Conservation (phyloP, 495 filamentous ascomycete genomes). For the Amniculicola lignicola region DNA sequence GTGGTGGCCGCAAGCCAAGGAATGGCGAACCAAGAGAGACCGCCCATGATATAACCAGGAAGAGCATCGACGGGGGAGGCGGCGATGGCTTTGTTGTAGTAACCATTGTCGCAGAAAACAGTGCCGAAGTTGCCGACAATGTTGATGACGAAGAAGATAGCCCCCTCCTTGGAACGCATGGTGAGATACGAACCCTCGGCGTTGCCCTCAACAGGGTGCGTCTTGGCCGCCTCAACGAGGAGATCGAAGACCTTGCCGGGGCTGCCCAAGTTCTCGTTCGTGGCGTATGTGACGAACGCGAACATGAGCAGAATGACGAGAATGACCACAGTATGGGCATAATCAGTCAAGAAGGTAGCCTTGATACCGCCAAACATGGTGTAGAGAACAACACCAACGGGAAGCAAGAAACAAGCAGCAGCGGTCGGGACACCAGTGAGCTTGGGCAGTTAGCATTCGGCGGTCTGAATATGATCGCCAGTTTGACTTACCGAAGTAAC, state of each 20-base stretch:
- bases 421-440: conserved; percentile 70
- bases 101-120: conserved; percentile 66
- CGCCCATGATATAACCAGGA: conserved; percentile 88
- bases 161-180: conserved; percentile 82
- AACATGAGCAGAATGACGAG: conserved; percentile 89
- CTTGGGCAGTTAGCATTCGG: conserved; percentile 11
- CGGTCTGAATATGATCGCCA: no score
- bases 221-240: conserved; percentile 63
- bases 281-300: conserved; percentile 80
- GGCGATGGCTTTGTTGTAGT: conserved; percentile 37
- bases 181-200: conserved; percentile 83
- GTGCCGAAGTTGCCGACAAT: conserved; percentile 62
- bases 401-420: conserved; percentile 87
- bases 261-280: conserved; percentile 70
- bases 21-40: conserved; percentile 92
- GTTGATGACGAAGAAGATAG: conserved; percentile 96
- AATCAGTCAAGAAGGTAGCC: conserved; percentile 70
- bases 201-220: conserved; percentile 81
- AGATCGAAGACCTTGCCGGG: conserved; percentile 79
- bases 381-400: conserved; percentile 72
- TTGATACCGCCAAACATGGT: conserved; percentile 76
- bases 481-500: conserved; percentile 63
- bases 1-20: conserved; percentile 91
- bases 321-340: conserved; percentile 83
- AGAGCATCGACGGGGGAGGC: conserved; percentile 44